Percentiles rank a stretch among this genome's conserved stretches.
Conservation (phyloP, 805 yeast genomes). For the Myxozyma mucilagina region DNA sequence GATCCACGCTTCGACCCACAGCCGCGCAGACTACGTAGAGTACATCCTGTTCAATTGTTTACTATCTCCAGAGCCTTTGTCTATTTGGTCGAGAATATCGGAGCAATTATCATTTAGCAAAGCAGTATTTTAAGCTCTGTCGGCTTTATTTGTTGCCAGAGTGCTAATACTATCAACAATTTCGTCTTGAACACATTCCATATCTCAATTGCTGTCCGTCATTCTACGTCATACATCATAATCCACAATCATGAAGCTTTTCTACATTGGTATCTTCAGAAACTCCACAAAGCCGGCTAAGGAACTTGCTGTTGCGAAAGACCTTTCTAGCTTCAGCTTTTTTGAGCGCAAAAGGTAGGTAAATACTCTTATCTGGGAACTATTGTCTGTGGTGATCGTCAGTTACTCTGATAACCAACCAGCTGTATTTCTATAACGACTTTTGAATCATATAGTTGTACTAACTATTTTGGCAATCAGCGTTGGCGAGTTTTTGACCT, state of each 20-base stretch:
- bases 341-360: slow-evolving; percentile 67
- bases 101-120: no score
- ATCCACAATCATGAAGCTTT: slow-evolving; percentile 63
- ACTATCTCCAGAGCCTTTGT: no score
- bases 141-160: no score
- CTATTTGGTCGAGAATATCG: no score
- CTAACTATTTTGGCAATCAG: slow-evolving; percentile 37
- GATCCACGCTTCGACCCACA: no score
- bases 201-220: not conserved
- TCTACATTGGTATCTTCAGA: slow-evolving; percentile 83
- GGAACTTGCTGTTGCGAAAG: slow-evolving; percentile 78
- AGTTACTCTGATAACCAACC: not conserved
- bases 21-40: no score
- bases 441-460: not conserved
- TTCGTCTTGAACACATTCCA: not conserved
- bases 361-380: not conserved
- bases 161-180: no score
- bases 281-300: slow-evolving; percentile 54
- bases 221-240: not conserved
- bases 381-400: not conserved
- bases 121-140: no score
- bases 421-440: not conserved
- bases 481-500: slow-evolving; percentile 91
- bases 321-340: slow-evolving; percentile 81
- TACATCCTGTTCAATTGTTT: no score